Evolutionary conservation across 2,329 filamentous ascomycete genomes (phyloP).

Genomic region (Phyllosticta paracitricarpa): DNA sequence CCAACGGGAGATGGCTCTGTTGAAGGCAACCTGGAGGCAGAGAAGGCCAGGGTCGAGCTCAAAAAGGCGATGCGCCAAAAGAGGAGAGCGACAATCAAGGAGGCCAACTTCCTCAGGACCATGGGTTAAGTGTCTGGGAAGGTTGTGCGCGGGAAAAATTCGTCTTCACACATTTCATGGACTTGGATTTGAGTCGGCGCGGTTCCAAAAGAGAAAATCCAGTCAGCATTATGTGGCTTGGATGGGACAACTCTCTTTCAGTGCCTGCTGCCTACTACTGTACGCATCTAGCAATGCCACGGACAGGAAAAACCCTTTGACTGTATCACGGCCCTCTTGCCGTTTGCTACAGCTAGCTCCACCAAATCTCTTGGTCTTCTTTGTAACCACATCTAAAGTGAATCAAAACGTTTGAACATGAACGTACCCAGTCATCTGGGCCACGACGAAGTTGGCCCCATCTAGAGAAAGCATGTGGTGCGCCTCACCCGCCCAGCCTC

Average conservation of each 20-base stretch:
- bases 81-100: slow-evolving; percentile 69
- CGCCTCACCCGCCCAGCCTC: not conserved
- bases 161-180: not conserved
- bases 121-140: slow-evolving; percentile 41
- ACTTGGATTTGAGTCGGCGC: not conserved
- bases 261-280: not conserved
- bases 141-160: not conserved
- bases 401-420: not conserved
- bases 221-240: not conserved
- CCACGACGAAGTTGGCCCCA: not conserved
- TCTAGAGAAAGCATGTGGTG: not conserved
- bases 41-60: slow-evolving; percentile 49
- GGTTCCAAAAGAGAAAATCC: not conserved
- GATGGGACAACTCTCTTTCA: not conserved
- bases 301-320: not conserved
- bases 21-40: slow-evolving; percentile 36
- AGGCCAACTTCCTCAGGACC: slow-evolving; percentile 73
- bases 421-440: not conserved
- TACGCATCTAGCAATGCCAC: not conserved
- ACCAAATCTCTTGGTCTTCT: not conserved
- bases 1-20: slow-evolving; percentile 42
- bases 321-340: not conserved
- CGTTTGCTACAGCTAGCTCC: not conserved
- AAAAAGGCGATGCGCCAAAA: slow-evolving; percentile 64
- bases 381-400: not conserved